Base-by-base conservation (phyloP, 2,329 filamentous ascomycete species). In the Colletotrichum theobromicola region DNA sequence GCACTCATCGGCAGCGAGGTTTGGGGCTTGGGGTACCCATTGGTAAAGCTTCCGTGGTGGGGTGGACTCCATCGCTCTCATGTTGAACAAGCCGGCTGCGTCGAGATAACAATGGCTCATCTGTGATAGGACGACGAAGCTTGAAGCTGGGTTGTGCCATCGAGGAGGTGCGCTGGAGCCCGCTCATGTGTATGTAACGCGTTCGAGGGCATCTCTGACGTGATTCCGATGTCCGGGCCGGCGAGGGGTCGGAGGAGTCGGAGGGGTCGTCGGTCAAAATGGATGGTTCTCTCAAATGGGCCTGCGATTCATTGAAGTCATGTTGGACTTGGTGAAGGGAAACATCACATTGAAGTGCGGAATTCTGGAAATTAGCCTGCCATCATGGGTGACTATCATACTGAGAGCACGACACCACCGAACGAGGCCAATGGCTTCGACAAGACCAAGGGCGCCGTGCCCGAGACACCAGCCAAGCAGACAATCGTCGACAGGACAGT, bases 301-400 rank as follows among this genome's bases (percentile, higher is more conserved):
- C 18, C 5, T 1, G 42, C 21, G 18, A 24, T 37, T 13, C 16
- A 55, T 1, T 50, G 68, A 63, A 57, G 26, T 55, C 5, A n/a
- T 57, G 21, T 24, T 18, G 24, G 34, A 62, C 5, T 26, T 7
- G 7, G 18, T 24, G 42, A 30, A 35, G n/a, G n/a, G 7, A 32
- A 32, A 7, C 57, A 50, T 50, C 42, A 7, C 42, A 24, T 3
- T 3, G 16, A 2, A 58, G 24, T 34, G 18, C n/a, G 18, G 7
- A 16, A 15, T 16, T 64, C 12, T 18, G 5, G 46, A 63, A 3
- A 7, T 9, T 35, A 4, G 50, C 5, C 5, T 46, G 12, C n/a
- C n/a, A 72, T 21, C 28, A 75, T 75, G 72, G 72, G 68, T 37
- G 68, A 75, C 28, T 70, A 70, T 34, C 72, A 72, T 10, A 72